Evolutionary conservation across 345 rosid genomes (phyloP).

Genomic region (Toxicodendron radicans): DNA sequence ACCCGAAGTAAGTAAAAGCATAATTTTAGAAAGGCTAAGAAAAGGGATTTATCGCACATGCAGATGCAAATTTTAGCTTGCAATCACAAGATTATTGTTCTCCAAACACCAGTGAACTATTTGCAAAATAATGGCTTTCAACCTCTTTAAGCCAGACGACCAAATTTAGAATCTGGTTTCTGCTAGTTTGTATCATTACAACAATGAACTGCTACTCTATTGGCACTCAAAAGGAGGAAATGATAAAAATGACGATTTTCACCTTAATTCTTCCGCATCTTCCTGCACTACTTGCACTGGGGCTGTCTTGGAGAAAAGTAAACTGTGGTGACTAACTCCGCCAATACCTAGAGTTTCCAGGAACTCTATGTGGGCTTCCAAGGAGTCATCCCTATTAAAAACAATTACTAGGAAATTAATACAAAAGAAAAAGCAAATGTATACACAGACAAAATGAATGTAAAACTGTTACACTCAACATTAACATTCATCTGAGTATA

Average conservation of each 20-base stretch:
- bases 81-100: neutral
- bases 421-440: neutral
- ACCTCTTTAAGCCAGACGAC: neutral
- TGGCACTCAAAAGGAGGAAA: neutral
- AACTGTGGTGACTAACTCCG: conserved; percentile 96
- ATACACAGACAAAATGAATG: neutral
- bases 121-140: neutral
- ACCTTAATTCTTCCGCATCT: conserved; percentile 69
- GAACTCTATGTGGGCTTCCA: conserved; percentile 65
- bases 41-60: neutral
- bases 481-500: neutral
- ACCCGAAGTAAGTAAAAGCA: conserved; percentile 13
- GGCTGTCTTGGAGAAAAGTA: conserved; percentile 87
- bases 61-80: neutral
- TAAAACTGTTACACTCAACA: neutral
- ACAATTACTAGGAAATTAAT: neutral
- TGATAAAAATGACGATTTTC: conserved; percentile 1
- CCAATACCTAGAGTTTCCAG: conserved; percentile 81
- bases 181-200: neutral
- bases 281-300: conserved; percentile 58
- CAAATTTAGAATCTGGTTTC: neutral
- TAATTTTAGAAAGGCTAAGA: neutral
- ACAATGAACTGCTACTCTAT: neutral
- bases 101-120: neutral
- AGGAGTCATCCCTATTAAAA: conserved; percentile 54